A percentile compares a stretch with the other conserved stretches of the same genome.
These are phyloP conservation scores for Cymbopogon flexuosus DNA, from an alignment of 202 grass and related monocot genomes.

Conservation along the genomic window DNA sequence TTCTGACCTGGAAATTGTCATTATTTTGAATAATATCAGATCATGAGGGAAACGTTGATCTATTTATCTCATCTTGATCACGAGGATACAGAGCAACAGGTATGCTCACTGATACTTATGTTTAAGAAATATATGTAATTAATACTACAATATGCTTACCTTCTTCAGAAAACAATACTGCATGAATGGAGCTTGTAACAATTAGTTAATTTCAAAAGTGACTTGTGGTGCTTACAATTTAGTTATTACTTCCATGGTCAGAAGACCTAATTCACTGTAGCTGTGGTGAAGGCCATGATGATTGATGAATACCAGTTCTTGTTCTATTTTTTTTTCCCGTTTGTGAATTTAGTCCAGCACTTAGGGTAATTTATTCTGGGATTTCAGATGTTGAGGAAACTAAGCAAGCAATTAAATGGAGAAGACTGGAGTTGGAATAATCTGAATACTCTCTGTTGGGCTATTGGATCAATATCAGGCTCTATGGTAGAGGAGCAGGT, in stretches of 20 bases:
- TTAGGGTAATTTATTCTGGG: conserved; percentile 9
- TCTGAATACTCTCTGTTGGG: conserved; percentile 97
- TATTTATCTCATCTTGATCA: conserved; percentile 97
- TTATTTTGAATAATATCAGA: conserved; percentile 46
- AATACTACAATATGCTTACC: not conserved
- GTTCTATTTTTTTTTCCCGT: not conserved
- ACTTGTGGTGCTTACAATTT: not conserved
- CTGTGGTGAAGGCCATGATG: not conserved
- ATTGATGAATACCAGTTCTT: conserved; percentile 6
- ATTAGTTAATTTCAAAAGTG: not conserved
- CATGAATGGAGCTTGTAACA: not conserved
- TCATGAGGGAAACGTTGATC: conserved; percentile 99
- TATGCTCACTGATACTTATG: conserved; percentile 19
- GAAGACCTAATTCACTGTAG: not conserved
- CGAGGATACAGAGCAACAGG: conserved; percentile 98
- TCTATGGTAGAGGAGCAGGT: conserved; percentile 99
- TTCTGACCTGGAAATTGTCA: not conserved
- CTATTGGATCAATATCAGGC: conserved; percentile 99
- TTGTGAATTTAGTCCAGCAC: conserved; percentile 12
- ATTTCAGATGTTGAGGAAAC: conserved; percentile 92
- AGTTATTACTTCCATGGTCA: not conserved
- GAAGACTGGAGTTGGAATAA: conserved; percentile 99
- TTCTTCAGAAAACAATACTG: conserved; percentile 9
- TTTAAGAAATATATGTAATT: not conserved
- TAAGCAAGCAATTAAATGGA: conserved; percentile 93